Evolutionary conservation across 768 basidiomycete genomes (phyloP).

Genomic region (Leccinum disarticulatum): DNA sequence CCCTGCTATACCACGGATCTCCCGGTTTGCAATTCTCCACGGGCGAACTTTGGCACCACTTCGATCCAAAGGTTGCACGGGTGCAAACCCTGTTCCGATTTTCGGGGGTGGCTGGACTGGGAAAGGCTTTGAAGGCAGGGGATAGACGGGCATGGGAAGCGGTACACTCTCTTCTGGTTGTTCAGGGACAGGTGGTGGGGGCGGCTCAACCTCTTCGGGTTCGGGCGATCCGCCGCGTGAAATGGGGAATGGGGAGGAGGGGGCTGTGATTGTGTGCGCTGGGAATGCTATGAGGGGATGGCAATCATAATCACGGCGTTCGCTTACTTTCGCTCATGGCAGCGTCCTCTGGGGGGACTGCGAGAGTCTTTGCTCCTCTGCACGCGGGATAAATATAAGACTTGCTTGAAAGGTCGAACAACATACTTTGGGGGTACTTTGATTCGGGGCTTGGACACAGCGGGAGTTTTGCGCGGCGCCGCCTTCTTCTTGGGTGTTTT

Average conservation of each 20-base stretch:
- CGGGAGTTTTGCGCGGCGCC: slow-evolving; percentile 42
- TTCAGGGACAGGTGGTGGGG: slow-evolving; percentile 31
- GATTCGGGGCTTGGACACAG: slow-evolving; percentile 35
- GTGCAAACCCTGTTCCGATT: slow-evolving; percentile 72
- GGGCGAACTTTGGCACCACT: slow-evolving; percentile 59
- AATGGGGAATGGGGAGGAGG: slow-evolving; percentile 61
- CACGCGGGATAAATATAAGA: slow-evolving; percentile 15
- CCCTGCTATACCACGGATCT: slow-evolving; percentile 79
- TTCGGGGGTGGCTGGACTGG: slow-evolving; percentile 78
- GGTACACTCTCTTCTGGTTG: slow-evolving; percentile 51
- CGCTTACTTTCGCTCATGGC: slow-evolving; percentile 61
- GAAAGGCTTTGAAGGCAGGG: slow-evolving; percentile 80
- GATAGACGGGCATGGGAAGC: slow-evolving; percentile 60
- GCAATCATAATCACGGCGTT: slow-evolving; percentile 1
- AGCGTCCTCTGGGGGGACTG: slow-evolving; percentile 47
- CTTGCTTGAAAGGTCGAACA: not conserved
- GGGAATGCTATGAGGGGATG: slow-evolving; percentile 10
- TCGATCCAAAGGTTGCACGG: slow-evolving; percentile 65
- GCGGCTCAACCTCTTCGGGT: slow-evolving; percentile 39
- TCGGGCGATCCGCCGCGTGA: slow-evolving; percentile 46
- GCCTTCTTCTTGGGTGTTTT: slow-evolving; percentile 51
- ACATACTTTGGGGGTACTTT: slow-evolving; percentile 34
- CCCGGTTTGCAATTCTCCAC: slow-evolving; percentile 74
- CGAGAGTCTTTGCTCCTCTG: slow-evolving; percentile 30
- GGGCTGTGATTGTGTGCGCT: slow-evolving; percentile 69